Base-by-base conservation (phyloP, 202 grass and related monocot species). In the Panicum virgatum region DNA sequence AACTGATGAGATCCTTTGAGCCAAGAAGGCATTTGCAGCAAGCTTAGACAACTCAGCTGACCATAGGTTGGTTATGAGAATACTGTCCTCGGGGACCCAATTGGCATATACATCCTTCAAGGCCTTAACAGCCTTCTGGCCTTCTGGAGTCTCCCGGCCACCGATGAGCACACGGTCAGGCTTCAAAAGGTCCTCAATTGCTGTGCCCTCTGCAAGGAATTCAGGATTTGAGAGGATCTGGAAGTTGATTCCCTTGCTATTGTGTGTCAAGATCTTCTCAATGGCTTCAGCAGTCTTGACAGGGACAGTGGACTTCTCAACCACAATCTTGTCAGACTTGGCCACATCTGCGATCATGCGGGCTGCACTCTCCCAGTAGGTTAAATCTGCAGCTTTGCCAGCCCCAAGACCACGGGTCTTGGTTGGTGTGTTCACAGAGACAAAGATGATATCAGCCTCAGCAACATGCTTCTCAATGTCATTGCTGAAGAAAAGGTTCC, bases 221-320 rank as follows among this genome's bases (percentile, higher is more conserved):
- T 89, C 90, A 45, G 90, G 90, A 63, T 92, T 92, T 48, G 86
- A 92, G 83, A 92, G 86, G 65, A 92, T 92, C 80, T 92, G 90
- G 70, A 86, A 92, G 12, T 92, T 92, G 12, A 92, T 92, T 38
- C 90, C 87, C 83, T 87, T 92, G 62, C 87, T 92, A 50, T 92
- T 92, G 80, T 92, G 90, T 23, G 86, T 83, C 62, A 92, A 69
- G 60, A 91, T 91, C 86, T 91, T 91, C 86, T 92, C 90, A 44
- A 92, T 92, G 47, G 90, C 90, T 79, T 89, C 86, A 34, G 90
- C 86, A 60, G 90, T 89, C 80, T 92, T 92, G 23, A 92, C 86
- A 86, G 90, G 90, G 22, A 92, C 90, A 79, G 86, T 92, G 36
- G 90, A 92, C 59, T 92, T 92, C 74, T 89, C 90, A 80, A 92